phyloP scores from a whole-genome alignment of 2,329 filamentous ascomycete species.

The Coleophoma crateriformis region DNA sequence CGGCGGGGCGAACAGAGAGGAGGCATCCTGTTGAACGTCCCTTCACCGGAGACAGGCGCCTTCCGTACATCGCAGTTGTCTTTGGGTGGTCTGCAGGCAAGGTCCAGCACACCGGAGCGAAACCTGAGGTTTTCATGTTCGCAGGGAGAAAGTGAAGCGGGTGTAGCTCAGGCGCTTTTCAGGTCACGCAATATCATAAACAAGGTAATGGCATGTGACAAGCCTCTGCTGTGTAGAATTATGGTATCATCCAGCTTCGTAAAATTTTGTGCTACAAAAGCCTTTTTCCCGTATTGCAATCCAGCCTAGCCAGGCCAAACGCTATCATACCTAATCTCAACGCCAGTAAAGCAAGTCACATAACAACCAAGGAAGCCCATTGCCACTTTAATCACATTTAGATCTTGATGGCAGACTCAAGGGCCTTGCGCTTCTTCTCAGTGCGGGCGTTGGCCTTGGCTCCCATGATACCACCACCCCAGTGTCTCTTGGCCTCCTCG shows the following conservation, averaged over 20 bases:
- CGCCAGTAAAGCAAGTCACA: conserved; percentile 16
- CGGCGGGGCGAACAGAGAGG: too few species aligned
- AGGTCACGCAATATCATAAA: not conserved
- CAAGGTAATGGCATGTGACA: conserved; percentile 3
- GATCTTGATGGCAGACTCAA: conserved; percentile 96
- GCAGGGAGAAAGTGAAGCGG: not conserved
- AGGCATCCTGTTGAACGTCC: too few species aligned
- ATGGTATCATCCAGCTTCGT: conserved; percentile 28
- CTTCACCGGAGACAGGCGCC: too few species aligned
- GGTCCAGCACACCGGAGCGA: not conserved
- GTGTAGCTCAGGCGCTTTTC: too few species aligned
- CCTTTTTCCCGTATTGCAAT: conserved; percentile 4
- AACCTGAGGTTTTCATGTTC: not conserved
- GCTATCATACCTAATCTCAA: conserved; percentile 24
- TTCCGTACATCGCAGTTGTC: too few species aligned
- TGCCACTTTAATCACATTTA: conserved; percentile 41
- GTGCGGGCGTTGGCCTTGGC: conserved; percentile 77
- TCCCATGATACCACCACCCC: conserved; percentile 99
- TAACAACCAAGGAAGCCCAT: conserved; percentile 9
- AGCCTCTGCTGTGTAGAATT: conserved; percentile 5
- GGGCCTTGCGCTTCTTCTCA: conserved; percentile 72
- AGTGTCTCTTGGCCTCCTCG: conserved; percentile 85
- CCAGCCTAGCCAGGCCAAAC: conserved; percentile 20
- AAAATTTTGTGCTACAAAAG: conserved; percentile 18
- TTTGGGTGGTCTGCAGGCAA: too few species aligned